Evolutionary conservation across 23 red algal genomes (phyloP).

Genomic region (Agarophyton chilense): DNA sequence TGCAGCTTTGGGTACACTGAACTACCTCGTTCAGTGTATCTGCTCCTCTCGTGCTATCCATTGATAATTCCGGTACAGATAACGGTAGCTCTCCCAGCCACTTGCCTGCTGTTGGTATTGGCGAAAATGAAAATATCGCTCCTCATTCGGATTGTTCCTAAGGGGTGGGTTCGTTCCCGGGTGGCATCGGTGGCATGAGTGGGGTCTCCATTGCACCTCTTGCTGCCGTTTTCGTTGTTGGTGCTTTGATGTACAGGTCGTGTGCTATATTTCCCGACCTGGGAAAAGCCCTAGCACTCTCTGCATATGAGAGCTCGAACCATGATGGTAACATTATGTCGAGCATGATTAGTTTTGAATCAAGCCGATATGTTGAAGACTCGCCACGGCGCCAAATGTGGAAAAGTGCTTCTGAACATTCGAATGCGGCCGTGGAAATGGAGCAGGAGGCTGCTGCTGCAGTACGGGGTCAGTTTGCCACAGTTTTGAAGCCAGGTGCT

Average conservation of each 20-base stretch:
- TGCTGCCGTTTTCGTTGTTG: slow-evolving; percentile 21
- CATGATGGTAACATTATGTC: slow-evolving; percentile 8
- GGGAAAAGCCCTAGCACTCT: not conserved
- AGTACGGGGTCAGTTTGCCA: slow-evolving; percentile 62
- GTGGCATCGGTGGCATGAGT: slow-evolving; percentile 56
- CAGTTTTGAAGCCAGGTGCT: slow-evolving; percentile 40
- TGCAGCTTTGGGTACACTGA: not conserved
- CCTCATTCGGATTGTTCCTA: not conserved
- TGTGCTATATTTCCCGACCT: slow-evolving; percentile 41
- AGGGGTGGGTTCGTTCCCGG: slow-evolving; percentile 20
- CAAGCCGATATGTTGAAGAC: slow-evolving; percentile 19
- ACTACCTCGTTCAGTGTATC: not conserved
- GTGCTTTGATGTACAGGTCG: slow-evolving; percentile 42
- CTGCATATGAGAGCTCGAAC: slow-evolving; percentile 22
- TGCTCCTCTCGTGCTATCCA: not conserved
- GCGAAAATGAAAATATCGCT: not conserved
- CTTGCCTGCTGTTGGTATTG: not conserved
- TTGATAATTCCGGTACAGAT: not conserved
- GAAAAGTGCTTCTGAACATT: slow-evolving; percentile 56
- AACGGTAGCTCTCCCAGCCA: not conserved
- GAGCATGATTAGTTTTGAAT: not conserved
- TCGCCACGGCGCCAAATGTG: slow-evolving; percentile 61
- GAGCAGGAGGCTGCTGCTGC: slow-evolving; percentile 52
- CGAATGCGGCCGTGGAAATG: not conserved
- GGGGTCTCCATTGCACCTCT: slow-evolving; percentile 40